phyloP scores from a whole-genome alignment of 1,139 yeast species.

The Kurtzmaniella natalensis region DNA sequence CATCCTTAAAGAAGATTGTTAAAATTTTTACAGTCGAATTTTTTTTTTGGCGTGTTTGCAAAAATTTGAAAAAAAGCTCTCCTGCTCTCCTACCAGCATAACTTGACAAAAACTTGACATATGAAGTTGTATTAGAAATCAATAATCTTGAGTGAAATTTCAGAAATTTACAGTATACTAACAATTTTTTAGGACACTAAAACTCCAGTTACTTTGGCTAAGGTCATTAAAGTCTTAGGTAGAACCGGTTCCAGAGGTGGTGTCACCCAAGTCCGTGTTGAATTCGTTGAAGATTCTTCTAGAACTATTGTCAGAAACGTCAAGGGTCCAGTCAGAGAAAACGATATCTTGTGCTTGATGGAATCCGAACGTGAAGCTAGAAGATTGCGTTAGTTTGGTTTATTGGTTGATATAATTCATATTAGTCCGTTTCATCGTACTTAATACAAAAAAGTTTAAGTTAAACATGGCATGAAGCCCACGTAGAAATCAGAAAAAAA shows the following conservation, averaged over 20 bases:
- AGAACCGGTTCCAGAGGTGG: slow-evolving; percentile 99
- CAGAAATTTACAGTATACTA: slow-evolving; percentile 6
- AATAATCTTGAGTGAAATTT: no score
- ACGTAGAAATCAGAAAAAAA: no score
- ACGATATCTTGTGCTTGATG: slow-evolving; percentile 98
- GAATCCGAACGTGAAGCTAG: slow-evolving; percentile 99
- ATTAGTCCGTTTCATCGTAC: slow-evolving; percentile 4
- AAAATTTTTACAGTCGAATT: no score
- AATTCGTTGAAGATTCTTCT: slow-evolving; percentile 96
- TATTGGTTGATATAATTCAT: slow-evolving; percentile 7
- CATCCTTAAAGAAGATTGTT: no score
- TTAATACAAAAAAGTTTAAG: slow-evolving; percentile 7
- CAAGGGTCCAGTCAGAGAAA: slow-evolving; percentile 99
- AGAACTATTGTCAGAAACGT: slow-evolving; percentile 99
- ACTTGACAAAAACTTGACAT: no score
- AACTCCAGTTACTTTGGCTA: slow-evolving; percentile 98
- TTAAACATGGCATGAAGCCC: no score
- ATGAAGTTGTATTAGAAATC: no score
- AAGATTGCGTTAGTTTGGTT: slow-evolving; percentile 45
- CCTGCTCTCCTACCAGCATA: no score
- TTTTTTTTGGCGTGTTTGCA: no score
- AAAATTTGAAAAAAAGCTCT: no score
- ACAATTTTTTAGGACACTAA: slow-evolving; percentile 56
- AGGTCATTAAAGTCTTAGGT: slow-evolving; percentile 98
- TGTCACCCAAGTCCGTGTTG: slow-evolving; percentile 99